phyloP scores from a whole-genome alignment of 805 yeast genomes.

The Saccharomyces kudriavzevii region DNA sequence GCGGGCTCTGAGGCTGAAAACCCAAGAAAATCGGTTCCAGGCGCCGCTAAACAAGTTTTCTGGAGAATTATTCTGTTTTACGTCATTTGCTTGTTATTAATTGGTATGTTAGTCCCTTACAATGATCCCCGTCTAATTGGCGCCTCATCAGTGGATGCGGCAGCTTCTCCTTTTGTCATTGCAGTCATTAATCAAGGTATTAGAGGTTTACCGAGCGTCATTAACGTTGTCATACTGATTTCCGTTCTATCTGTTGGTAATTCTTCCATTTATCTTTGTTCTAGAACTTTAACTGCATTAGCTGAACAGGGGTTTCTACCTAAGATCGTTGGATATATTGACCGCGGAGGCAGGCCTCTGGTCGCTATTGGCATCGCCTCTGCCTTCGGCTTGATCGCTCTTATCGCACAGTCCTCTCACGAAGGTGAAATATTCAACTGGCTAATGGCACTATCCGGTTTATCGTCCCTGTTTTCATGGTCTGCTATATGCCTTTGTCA shows the following conservation, averaged over 20 bases:
- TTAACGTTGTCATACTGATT: slow-evolving; percentile 61
- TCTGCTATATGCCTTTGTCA: slow-evolving; percentile 51
- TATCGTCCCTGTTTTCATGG: slow-evolving; percentile 59
- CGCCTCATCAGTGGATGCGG: slow-evolving; percentile 45
- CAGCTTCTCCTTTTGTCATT: slow-evolving; percentile 74
- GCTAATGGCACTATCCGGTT: slow-evolving; percentile 57
- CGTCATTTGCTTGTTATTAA: slow-evolving; percentile 35
- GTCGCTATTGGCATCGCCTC: slow-evolving; percentile 45
- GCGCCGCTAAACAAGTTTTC: slow-evolving; percentile 47
- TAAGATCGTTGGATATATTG: slow-evolving; percentile 48
- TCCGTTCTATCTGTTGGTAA: slow-evolving; percentile 67
- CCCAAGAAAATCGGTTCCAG: slow-evolving; percentile 43
- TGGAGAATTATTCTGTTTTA: slow-evolving; percentile 49
- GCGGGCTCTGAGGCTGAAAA: slow-evolving; percentile 43
- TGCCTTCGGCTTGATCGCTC: slow-evolving; percentile 49
- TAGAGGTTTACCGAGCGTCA: slow-evolving; percentile 52
- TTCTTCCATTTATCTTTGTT: slow-evolving; percentile 60
- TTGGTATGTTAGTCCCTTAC: slow-evolving; percentile 43
- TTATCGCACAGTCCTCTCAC: slow-evolving; percentile 46
- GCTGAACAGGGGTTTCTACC: slow-evolving; percentile 62
- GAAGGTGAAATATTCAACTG: slow-evolving; percentile 53
- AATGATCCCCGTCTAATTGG: slow-evolving; percentile 38
- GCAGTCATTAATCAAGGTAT: slow-evolving; percentile 60
- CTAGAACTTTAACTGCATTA: slow-evolving; percentile 57
- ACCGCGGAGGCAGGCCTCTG: slow-evolving; percentile 60